Evolutionary conservation across 1,284 basidiomycete species (phyloP), one percentile per base, ranked within the genome.

Genomic region (Leucoagaricus sp.): DNA sequence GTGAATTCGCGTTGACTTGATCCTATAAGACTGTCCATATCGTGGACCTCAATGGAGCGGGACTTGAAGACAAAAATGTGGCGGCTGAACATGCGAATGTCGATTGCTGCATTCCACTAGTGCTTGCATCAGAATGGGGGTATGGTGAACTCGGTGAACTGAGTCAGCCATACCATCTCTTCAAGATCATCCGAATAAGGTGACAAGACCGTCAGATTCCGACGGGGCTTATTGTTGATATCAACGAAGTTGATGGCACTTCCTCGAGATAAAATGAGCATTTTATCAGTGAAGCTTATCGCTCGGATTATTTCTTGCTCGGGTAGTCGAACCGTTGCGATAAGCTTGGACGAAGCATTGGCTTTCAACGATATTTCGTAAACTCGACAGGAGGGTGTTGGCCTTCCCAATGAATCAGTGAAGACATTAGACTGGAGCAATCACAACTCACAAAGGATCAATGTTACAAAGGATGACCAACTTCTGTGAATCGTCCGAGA

Each of bases 101-200:
- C 74, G 2, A 79, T 67, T 7, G 84, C 70, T 1, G 75, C 77
- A 55, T 82, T 81, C 75, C 78, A 82, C 84, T 86, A 38, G 12
- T 28, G 34, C 34, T 42, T 45, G 41, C 42, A 44, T 40, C 55
- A 53, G 59, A 8, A 31, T 13, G 12, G 6, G 4, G 36, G 13
- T n/a, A 21, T n/a, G 41, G 36, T 3, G 53, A 41, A 17, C 33
- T 15, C 1, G 26, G 21, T 45, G 7, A 50, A 31, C 15, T 19
- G 26, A 4, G 65, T n/a, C n/a, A n/a, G n/a, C n/a, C 70, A 40
- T 55, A 72, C 73, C 60, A 69, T 55, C 44, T 70, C 71, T 42
- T 75, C 75, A 2, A 68, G 41, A 44, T 69, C 69, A 21, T 70
- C 67, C 3, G 59, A 58, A 49, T 66, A 55, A 12, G 64, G 53